Conservation (phyloP, 495 filamentous ascomycete species). For the Aspergillus egyptiacus region DNA sequence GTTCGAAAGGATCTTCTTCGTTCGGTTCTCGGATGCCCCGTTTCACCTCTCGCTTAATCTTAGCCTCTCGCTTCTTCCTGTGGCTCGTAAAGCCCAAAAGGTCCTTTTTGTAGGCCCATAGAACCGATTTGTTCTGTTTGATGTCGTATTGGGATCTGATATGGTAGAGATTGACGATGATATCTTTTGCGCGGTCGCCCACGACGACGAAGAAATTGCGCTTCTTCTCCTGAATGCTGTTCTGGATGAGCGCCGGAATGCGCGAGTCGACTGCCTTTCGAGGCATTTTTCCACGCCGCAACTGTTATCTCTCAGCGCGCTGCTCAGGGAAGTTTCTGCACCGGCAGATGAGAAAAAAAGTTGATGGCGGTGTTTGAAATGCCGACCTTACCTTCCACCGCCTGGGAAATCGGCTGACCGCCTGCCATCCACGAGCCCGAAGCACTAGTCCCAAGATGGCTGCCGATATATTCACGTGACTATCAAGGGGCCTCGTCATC, state of each 20-base stretch:
- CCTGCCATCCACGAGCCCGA: neutral
- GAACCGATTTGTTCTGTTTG: constrained; percentile 91
- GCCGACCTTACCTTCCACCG: neutral
- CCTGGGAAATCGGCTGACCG: neutral
- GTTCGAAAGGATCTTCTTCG: constrained; percentile 92
- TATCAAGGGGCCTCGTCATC: neutral
- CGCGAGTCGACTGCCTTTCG: constrained; percentile 73
- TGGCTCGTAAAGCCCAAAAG: constrained; percentile 92
- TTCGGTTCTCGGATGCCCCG: constrained; percentile 92
- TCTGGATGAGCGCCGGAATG: constrained; percentile 91
- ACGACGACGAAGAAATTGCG: constrained; percentile 96
- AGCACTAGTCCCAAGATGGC: neutral
- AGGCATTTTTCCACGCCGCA: constrained; percentile 33
- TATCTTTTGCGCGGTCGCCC: constrained; percentile 93
- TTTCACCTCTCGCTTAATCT: constrained; percentile 98
- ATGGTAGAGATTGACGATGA: constrained; percentile 90
- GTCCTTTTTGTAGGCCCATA: constrained; percentile 99
- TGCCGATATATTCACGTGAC: neutral
- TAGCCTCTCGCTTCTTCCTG: constrained; percentile 93
- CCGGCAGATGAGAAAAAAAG: constrained; percentile 2
- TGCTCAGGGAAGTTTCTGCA: constrained; percentile 2
- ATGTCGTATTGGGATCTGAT: constrained; percentile 86
- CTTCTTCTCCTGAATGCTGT: constrained; percentile 95
- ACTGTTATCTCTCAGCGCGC: neutral
- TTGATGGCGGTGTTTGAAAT: constrained; percentile 1